These are phyloP conservation scores for Lactarius indigo DNA, from an alignment of 768 basidiomycete species.

Conservation along the genomic window DNA sequence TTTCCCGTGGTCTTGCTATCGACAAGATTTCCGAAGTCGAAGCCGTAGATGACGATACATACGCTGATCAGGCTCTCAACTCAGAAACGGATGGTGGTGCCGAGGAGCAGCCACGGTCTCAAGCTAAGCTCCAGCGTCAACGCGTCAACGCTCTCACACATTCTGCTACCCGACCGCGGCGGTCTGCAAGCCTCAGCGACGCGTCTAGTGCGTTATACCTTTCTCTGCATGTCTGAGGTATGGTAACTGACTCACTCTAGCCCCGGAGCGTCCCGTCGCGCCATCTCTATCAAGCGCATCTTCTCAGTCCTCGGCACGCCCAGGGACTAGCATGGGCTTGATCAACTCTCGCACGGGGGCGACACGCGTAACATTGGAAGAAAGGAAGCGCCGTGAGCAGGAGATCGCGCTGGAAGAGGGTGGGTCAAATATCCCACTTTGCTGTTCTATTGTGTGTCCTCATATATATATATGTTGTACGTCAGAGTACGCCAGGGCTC, in stretches of 20 bases:
- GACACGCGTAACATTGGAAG: constrained; percentile 43
- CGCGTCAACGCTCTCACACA: constrained; percentile 31
- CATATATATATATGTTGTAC: neutral
- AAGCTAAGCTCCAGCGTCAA: constrained; percentile 27
- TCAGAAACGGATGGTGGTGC: constrained; percentile 44
- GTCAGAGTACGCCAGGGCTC: constrained; percentile 29
- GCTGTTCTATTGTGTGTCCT: constrained; percentile 12
- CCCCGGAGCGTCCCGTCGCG: constrained; percentile 15
- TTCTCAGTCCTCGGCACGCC: constrained; percentile 32
- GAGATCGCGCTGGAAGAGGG: constrained; percentile 42
- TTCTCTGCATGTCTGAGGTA: neutral
- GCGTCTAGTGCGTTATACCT: constrained; percentile 40
- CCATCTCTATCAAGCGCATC: constrained; percentile 9
- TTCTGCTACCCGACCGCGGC: constrained; percentile 55
- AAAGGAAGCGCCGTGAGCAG: constrained; percentile 37
- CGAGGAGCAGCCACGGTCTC: constrained; percentile 22
- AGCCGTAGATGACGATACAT: constrained; percentile 39
- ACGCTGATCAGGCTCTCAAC: constrained; percentile 28
- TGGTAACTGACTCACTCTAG: constrained; percentile 1
- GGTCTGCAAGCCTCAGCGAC: constrained; percentile 78
- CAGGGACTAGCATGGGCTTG: constrained; percentile 43
- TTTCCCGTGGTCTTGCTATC: constrained; percentile 32
- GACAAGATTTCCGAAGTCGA: constrained; percentile 51
- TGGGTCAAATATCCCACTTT: constrained; percentile 33
- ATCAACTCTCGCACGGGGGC: constrained; percentile 32